Evolutionary conservation across 768 basidiomycete genomes (phyloP).

Genomic region (Tulasnella sp.): DNA sequence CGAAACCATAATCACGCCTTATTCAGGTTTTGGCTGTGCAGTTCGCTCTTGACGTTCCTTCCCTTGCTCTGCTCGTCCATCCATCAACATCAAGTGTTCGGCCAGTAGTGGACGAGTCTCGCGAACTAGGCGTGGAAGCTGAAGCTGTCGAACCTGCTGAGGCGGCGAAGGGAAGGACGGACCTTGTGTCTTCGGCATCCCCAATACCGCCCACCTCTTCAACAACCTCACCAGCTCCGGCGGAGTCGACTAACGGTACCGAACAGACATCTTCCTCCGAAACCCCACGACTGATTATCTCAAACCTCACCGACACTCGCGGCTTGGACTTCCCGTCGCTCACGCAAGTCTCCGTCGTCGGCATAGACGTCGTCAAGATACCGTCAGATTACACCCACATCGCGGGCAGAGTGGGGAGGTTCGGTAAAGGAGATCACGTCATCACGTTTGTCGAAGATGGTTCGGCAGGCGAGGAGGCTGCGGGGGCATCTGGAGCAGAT

Average conservation of each 20-base stretch:
- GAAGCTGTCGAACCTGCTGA: conserved; percentile 18
- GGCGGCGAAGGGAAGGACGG: background rate
- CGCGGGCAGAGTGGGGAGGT: conserved; percentile 28
- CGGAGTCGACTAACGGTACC: background rate
- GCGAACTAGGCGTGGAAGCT: conserved; percentile 23
- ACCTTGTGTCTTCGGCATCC: conserved; percentile 2
- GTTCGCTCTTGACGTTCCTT: conserved; percentile 30
- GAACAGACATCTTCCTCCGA: background rate
- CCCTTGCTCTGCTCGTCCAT: conserved; percentile 26
- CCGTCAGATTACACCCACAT: conserved; percentile 26
- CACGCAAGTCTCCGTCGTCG: conserved; percentile 30
- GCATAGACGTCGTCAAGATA: background rate
- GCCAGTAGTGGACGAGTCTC: background rate
- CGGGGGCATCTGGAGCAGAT: background rate
- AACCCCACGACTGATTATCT: conserved; percentile 28
- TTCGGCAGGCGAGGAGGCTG: background rate
- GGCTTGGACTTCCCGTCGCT: conserved; percentile 30
- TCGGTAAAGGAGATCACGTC: conserved; percentile 25
- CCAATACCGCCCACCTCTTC: too few species aligned
- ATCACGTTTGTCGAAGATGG: conserved; percentile 25
- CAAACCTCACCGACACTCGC: conserved; percentile 17
- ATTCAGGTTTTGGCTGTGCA: conserved; percentile 18
- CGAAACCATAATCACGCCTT: background rate
- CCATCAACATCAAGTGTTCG: conserved; percentile 28
- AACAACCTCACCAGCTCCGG: background rate